Conservation (phyloP, 23 red algal genomes). For the Gracilaria domingensis region DNA sequence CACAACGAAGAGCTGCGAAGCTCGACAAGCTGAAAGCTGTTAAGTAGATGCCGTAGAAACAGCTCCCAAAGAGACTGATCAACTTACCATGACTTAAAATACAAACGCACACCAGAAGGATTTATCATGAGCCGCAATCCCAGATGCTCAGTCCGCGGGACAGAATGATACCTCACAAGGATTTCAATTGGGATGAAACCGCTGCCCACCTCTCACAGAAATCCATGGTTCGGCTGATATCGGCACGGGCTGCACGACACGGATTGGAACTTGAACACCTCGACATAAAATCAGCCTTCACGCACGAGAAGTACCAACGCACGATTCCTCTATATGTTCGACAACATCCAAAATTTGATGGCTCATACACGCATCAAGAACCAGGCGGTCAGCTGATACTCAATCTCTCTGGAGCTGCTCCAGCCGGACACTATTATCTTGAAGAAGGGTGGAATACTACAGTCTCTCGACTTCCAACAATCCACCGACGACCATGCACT, state of each 20-base stretch:
- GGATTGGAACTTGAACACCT: not conserved
- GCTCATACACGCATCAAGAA: not conserved
- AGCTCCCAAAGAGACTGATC: not conserved
- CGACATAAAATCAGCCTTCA: too few species aligned
- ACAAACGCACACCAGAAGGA: not conserved
- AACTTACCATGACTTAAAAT: slow-evolving; percentile 15
- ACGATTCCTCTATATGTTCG: not conserved
- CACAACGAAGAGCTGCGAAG: slow-evolving; percentile 12
- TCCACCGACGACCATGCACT: not conserved
- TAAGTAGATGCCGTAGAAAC: not conserved
- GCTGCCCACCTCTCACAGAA: slow-evolving; percentile 15
- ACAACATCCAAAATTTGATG: slow-evolving; percentile 30
- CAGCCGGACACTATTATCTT: too few species aligned
- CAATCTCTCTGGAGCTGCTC: too few species aligned
- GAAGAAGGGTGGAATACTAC: too few species aligned
- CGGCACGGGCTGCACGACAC: not conserved
- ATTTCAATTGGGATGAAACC: slow-evolving; percentile 15
- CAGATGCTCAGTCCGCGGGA: slow-evolving; percentile 1
- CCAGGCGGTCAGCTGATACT: too few species aligned
- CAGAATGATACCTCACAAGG: too few species aligned
- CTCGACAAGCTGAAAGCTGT: slow-evolving; percentile 5
- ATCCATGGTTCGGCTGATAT: slow-evolving; percentile 7
- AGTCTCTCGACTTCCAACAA: too few species aligned
- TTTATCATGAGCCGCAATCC: not conserved
- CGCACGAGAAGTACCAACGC: too few species aligned